Evolutionary conservation across 2,329 filamentous ascomycete species (phyloP), one percentile per base, ranked within the genome.

Genomic region (Ceratocystis harringtonii): DNA sequence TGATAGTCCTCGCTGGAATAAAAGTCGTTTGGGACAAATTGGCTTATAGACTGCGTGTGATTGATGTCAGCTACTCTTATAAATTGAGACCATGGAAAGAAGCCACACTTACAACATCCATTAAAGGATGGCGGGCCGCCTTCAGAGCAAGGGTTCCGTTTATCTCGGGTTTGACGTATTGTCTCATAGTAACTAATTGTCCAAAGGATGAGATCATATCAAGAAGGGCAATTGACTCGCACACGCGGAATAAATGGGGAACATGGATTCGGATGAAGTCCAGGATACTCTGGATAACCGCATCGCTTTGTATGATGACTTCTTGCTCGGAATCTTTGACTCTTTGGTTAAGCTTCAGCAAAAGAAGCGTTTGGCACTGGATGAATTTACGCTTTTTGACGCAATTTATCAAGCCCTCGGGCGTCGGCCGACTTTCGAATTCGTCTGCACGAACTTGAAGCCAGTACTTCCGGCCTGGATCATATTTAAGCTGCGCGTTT

Each of bases 21-120:
- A 32, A 92, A 89, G 71, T 97, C 92, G 69, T 97, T 97, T 0
- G 94, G 89, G 2, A 97, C 79, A 72, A 89, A 95, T 25, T 82
- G 84, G 58, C 81, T 81, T 0, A 78, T 76, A 69, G 44, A 61
- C 61, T 66, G 25, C 30, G 10, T 41, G 10, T 15, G 3, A 15
- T 41, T 41, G 2, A 41, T 41, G 36, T 41, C 15, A 41, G 36
- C 12, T 15, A 4, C 12, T 10, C 3, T 12, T 1, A 0, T 15
- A 15, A 10, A 41, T 41, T 15, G 1, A 15, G 36, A 10, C 12
- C 4, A 2, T 5, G 12, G 36, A 12, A 41, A 41, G 28, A 19
- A 8, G 12, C 15, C n/a, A 28, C 28, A 65, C 70, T 66, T 69
- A 79, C 80, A 72, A 85, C 88, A 75, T 95, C 90, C 3, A 86